Conservation (phyloP, 345 rosid species). For the Camelina laxa region DNA sequence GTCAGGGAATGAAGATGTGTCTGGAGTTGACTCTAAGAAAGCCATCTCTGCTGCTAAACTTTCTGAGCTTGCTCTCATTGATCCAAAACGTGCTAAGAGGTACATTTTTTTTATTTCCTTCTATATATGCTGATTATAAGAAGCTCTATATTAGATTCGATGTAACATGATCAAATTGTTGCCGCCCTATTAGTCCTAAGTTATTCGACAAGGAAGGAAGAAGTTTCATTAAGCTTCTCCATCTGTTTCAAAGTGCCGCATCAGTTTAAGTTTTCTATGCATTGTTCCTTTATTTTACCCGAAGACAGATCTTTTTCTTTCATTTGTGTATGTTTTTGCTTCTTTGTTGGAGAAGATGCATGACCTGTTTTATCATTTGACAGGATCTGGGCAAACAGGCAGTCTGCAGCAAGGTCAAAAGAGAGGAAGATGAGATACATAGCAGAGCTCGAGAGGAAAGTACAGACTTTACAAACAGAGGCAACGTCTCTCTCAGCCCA, state of each 20-base stretch:
- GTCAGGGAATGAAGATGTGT: constrained; percentile 63
- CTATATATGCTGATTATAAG: neutral
- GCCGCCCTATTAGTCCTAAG: neutral
- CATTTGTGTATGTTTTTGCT: neutral
- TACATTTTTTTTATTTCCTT: constrained; percentile 25
- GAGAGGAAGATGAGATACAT: constrained; percentile 96
- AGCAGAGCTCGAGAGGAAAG: constrained; percentile 89
- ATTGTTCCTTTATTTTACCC: too few relatives aligned
- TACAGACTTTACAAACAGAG: constrained; percentile 86
- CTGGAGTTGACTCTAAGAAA: constrained; percentile 75
- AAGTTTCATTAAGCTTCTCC: too few relatives aligned
- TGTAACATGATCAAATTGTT: neutral
- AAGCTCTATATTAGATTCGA: neutral
- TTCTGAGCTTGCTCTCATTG: constrained; percentile 96
- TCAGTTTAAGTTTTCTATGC: too few relatives aligned
- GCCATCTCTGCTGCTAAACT: constrained; percentile 90
- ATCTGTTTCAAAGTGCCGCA: too few relatives aligned
- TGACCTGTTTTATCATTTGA: constrained; percentile 32
- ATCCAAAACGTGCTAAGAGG: constrained; percentile 99
- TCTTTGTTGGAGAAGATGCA: neutral
- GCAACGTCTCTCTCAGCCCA: constrained; percentile 89
- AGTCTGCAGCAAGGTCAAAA: constrained; percentile 97
- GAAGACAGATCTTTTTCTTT: too few relatives aligned
- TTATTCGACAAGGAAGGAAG: neutral
- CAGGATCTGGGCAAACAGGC: constrained; percentile 98